Evolutionary conservation across 352 stramenopile species (phyloP).

Genomic region (Thalassiosira ordinaria): DNA sequence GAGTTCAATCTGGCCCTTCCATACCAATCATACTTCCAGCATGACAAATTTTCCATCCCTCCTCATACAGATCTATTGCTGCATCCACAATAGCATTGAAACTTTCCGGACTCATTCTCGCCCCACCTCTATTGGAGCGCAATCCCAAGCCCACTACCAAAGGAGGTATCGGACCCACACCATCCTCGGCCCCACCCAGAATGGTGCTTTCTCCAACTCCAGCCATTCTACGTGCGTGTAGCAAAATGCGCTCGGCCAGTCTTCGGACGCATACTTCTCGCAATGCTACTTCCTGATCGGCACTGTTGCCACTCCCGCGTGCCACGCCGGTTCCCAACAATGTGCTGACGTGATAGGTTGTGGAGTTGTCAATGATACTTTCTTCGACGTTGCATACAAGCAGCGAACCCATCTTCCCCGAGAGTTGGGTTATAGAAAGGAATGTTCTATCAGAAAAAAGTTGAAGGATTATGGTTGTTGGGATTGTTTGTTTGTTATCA

Average conservation of each 20-base stretch:
- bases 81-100: constrained; percentile 47
- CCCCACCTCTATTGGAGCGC: constrained; percentile 18
- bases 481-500: constrained; percentile 10
- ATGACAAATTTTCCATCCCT: constrained; percentile 29
- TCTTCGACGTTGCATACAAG: constrained; percentile 54
- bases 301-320: neutral
- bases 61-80: constrained; percentile 44
- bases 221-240: constrained; percentile 30
- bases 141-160: constrained; percentile 51
- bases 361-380: constrained; percentile 60
- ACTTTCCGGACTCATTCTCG: constrained; percentile 33
- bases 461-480: constrained; percentile 47
- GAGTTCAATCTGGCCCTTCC: constrained; percentile 48
- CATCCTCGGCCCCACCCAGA: constrained; percentile 41
- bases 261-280: constrained; percentile 47
- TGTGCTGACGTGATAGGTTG: constrained; percentile 53
- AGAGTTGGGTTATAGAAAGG: constrained; percentile 53
- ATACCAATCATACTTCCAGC: constrained; percentile 40
- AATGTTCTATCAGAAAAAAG: constrained; percentile 58
- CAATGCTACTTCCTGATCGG: constrained; percentile 28
- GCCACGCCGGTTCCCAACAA: constrained; percentile 43
- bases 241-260: constrained; percentile 46
- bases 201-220: constrained; percentile 38
- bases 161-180: constrained; percentile 33
- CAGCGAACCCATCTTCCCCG: constrained; percentile 53